Percentiles rank a stretch among this genome's conserved stretches.
These are phyloP conservation scores for Saururus chinensis DNA, from an alignment of 164 flowering plant genomes.

Conservation along the genomic window DNA sequence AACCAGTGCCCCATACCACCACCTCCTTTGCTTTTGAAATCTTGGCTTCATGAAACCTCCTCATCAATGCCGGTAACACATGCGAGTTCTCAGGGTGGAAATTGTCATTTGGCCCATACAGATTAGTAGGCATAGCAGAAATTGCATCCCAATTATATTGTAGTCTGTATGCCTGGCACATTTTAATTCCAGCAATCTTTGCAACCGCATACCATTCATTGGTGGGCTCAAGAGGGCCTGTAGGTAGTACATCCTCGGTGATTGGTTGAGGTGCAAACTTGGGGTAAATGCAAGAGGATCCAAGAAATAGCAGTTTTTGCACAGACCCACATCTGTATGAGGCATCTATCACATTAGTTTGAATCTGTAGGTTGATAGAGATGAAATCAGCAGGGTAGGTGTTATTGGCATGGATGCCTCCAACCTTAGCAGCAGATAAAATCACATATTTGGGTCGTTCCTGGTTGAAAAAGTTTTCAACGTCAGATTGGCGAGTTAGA, in stretches of 20 bases:
- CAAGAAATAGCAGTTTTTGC: constrained; percentile 66
- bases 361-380: constrained; percentile 72
- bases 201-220: constrained; percentile 92
- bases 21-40: constrained; percentile 51
- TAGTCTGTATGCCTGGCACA: constrained; percentile 71
- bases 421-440: constrained; percentile 94
- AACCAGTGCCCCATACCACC: constrained; percentile 88
- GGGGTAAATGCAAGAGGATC: constrained; percentile 90
- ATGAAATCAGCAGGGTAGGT: constrained; percentile 93
- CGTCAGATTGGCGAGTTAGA: constrained; percentile 66
- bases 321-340: constrained; percentile 38
- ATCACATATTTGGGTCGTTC: constrained; percentile 63
- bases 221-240: constrained; percentile 85
- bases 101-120: constrained; percentile 86
- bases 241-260: constrained; percentile 56
- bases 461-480: constrained; percentile 62
- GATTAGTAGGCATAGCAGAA: constrained; percentile 78
- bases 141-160: constrained; percentile 69
- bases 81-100: constrained; percentile 92
- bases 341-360: constrained; percentile 78
- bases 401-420: constrained; percentile 91
- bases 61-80: constrained; percentile 77
- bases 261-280: constrained; percentile 88
- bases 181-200: constrained; percentile 85
- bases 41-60: constrained; percentile 87